Percentiles rank a stretch among this genome's conserved stretches.
phyloP scores from a whole-genome alignment of 75 land plant species.

The Pinus albicaulis region DNA sequence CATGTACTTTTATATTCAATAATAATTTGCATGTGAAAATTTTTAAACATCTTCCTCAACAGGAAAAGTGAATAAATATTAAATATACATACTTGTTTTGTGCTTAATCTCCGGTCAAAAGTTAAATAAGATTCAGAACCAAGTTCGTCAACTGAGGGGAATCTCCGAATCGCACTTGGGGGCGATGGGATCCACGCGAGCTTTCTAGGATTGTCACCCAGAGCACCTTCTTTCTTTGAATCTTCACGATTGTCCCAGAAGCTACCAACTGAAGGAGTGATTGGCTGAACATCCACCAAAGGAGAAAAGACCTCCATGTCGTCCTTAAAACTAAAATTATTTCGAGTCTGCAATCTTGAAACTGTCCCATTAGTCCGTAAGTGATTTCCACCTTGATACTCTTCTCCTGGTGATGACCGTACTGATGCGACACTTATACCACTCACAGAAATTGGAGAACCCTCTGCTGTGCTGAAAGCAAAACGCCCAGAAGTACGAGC shows the following conservation, averaged over 20 bases:
- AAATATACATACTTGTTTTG: slow-evolving; percentile 37
- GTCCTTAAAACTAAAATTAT: slow-evolving; percentile 63
- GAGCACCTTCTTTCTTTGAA: slow-evolving; percentile 43
- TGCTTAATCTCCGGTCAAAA: slow-evolving; percentile 44
- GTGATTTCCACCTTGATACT: slow-evolving; percentile 38
- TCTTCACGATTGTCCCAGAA: slow-evolving; percentile 68
- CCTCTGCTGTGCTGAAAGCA: slow-evolving; percentile 16
- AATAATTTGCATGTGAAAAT: not conserved
- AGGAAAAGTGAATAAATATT: slow-evolving; percentile 1
- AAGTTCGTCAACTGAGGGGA: slow-evolving; percentile 51
- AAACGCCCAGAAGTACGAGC: slow-evolving; percentile 45
- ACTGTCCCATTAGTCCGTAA: slow-evolving; percentile 37
- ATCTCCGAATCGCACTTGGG: slow-evolving; percentile 32
- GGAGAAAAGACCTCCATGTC: slow-evolving; percentile 99
- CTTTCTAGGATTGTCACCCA: slow-evolving; percentile 37
- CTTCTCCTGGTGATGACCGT: slow-evolving; percentile 34
- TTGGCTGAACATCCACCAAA: slow-evolving; percentile 91
- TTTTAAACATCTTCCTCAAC: not conserved
- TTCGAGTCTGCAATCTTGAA: slow-evolving; percentile 59
- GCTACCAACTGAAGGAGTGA: slow-evolving; percentile 78
- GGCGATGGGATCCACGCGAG: slow-evolving; percentile 37
- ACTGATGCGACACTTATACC: slow-evolving; percentile 28
- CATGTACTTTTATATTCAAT: not conserved
- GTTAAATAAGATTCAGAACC: slow-evolving; percentile 35
- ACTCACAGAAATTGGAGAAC: slow-evolving; percentile 13